Evolutionary conservation across 2,329 filamentous ascomycete species (phyloP).

Genomic region (Trichoderma lentiforme): DNA sequence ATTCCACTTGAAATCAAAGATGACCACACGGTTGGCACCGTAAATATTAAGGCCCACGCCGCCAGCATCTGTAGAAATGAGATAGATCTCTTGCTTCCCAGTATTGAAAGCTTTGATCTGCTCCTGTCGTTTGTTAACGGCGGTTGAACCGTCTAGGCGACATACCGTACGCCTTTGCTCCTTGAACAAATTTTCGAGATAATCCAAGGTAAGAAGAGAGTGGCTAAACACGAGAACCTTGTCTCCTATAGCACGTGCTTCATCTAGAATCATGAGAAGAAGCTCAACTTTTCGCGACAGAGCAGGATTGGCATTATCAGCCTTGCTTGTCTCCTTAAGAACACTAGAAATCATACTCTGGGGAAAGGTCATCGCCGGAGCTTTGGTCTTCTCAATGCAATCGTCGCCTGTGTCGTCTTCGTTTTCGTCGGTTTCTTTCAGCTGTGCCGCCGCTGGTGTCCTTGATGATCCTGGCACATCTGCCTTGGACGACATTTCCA

Average conservation of each 20-base stretch:
- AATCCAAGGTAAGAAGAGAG: conserved; percentile 66
- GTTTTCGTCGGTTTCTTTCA: background rate
- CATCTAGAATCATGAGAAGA: conserved; percentile 65
- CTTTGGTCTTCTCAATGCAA: background rate
- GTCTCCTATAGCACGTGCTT: conserved; percentile 60
- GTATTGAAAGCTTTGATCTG: conserved; percentile 68
- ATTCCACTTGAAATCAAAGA: conserved; percentile 81
- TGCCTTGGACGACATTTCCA: conserved; percentile 13
- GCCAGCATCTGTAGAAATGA: conserved; percentile 82
- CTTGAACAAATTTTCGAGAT: conserved; percentile 57
- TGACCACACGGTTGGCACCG: conserved; percentile 79
- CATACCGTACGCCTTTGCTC: conserved; percentile 45
- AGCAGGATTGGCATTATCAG: conserved; percentile 42
- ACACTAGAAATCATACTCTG: conserved; percentile 28
- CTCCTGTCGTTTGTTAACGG: conserved; percentile 55
- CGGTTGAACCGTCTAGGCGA: conserved; percentile 67
- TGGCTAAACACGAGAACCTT: conserved; percentile 81
- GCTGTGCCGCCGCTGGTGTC: background rate
- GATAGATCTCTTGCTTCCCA: conserved; percentile 55
- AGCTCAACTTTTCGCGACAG: conserved; percentile 68
- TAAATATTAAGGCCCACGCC: conserved; percentile 81
- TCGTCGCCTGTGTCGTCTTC: background rate
- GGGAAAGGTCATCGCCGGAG: conserved; percentile 23
- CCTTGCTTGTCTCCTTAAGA: conserved; percentile 37
- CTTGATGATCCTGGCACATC: background rate